Evolutionary conservation across 169 alveolate genomes (phyloP).

Genomic region (Theileria parva): DNA sequence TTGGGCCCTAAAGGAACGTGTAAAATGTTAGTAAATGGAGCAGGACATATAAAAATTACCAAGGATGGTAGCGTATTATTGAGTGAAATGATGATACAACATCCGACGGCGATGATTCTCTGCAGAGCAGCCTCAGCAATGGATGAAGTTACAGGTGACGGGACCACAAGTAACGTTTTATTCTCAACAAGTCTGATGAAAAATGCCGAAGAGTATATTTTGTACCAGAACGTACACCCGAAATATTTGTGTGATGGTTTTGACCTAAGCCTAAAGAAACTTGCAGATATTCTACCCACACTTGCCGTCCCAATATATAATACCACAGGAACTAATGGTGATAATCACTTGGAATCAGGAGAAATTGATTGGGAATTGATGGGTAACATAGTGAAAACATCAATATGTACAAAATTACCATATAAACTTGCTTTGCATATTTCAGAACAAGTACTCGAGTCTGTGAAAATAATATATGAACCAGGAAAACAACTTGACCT

Average conservation of each 20-base stretch:
- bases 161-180: conserved; percentile 96
- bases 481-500: conserved; percentile 87
- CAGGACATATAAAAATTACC: conserved; percentile 91
- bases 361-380: conserved; percentile 87
- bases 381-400: conserved; percentile 90
- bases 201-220: conserved; percentile 71
- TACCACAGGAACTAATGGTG: conserved; percentile 30
- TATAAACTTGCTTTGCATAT: conserved; percentile 87
- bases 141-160: conserved; percentile 99
- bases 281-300: conserved; percentile 86
- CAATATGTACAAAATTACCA: conserved; percentile 92
- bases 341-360: conserved; percentile 6
- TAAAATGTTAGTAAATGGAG: conserved; percentile 98
- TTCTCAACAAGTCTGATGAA: conserved; percentile 92
- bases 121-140: conserved; percentile 98
- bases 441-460: conserved; percentile 95
- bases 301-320: conserved; percentile 69
- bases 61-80: conserved; percentile 96
- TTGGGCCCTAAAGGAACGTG: conserved; percentile 99
- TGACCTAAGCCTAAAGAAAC: conserved; percentile 89
- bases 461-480: conserved; percentile 75
- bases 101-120: conserved; percentile 99
- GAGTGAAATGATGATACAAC: conserved; percentile 98
- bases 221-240: conserved; percentile 95
- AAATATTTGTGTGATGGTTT: conserved; percentile 96